Evolutionary conservation across 345 rosid genomes (phyloP).

Genomic region (Eucalyptus tenuipes): DNA sequence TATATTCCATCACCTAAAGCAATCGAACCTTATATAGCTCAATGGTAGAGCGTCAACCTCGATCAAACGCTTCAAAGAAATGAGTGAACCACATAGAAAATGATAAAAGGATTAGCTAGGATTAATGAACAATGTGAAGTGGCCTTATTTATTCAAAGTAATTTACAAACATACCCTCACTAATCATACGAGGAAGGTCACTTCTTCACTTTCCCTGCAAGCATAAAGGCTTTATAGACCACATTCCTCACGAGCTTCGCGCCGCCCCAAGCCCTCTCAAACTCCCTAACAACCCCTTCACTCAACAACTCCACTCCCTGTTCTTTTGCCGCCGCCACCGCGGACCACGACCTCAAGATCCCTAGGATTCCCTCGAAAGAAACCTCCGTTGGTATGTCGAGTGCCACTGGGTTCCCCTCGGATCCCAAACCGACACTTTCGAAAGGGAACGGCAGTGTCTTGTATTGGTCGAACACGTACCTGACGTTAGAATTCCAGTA

Average conservation of each 20-base stretch:
- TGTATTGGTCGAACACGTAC: conserved; percentile 3
- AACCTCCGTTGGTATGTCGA: conserved; percentile 33
- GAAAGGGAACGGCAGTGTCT: conserved; percentile 46
- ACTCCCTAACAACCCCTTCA: conserved; percentile 23
- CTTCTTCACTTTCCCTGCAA: conserved; percentile 33
- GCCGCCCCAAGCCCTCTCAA: conserved; percentile 58
- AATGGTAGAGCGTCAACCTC: not conserved
- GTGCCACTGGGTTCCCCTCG: conserved; percentile 36
- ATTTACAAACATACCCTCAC: not conserved
- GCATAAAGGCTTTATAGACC: conserved; percentile 44
- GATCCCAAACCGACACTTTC: conserved; percentile 41
- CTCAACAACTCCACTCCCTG: conserved; percentile 49
- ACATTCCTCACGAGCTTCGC: conserved; percentile 21
- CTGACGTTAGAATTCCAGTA: conserved; percentile 20
- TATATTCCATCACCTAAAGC: too few relatives aligned
- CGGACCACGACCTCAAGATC: conserved; percentile 37
- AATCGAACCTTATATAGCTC: not conserved
- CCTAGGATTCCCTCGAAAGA: conserved; percentile 35
- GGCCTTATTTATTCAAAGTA: not conserved
- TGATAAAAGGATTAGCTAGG: not conserved
- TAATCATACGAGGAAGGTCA: not conserved
- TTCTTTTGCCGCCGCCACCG: conserved; percentile 28
- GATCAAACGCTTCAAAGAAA: not conserved
- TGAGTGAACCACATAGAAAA: not conserved
- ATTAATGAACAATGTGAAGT: not conserved